Evolutionary conservation across 1,284 basidiomycete species (phyloP).

Genomic region (Cutaneotrichosporon sp.): DNA sequence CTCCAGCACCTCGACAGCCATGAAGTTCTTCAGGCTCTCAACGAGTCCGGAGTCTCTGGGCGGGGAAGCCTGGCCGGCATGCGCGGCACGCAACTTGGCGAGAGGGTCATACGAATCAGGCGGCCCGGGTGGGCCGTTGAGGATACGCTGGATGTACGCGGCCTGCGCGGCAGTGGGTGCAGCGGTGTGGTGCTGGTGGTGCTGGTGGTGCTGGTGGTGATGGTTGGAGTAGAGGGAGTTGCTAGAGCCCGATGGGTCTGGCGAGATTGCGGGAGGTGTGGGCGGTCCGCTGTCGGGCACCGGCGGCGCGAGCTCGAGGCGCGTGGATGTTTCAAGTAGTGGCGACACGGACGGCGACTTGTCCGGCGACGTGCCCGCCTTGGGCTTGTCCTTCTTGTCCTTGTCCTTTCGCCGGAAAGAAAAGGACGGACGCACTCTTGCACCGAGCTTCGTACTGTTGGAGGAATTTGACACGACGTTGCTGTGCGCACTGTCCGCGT

Average conservation of each 20-base stretch:
- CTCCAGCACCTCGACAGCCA: slow-evolving; percentile 82
- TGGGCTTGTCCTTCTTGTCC: background rate
- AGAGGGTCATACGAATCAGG: slow-evolving; percentile 37
- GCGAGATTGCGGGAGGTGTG: background rate
- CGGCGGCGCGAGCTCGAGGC: background rate
- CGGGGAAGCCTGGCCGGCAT: slow-evolving; percentile 17
- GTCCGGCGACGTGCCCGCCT: background rate
- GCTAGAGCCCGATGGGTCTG: background rate
- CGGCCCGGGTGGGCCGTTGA: slow-evolving; percentile 37
- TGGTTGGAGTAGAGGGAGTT: background rate
- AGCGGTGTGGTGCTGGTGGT: slow-evolving; percentile 27
- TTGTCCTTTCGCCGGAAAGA: slow-evolving; percentile 30
- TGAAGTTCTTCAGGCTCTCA: slow-evolving; percentile 76
- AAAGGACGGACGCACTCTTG: slow-evolving; percentile 23
- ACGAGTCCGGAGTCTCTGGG: slow-evolving; percentile 51
- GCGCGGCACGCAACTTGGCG: slow-evolving; percentile 42
- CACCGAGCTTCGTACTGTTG: slow-evolving; percentile 2
- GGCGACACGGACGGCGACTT: slow-evolving; percentile 4
- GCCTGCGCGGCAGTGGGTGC: slow-evolving; percentile 50
- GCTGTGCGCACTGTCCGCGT: slow-evolving; percentile 8
- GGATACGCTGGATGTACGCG: slow-evolving; percentile 53
- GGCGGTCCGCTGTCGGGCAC: slow-evolving; percentile 7
- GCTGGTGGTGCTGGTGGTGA: background rate
- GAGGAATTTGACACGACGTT: background rate
- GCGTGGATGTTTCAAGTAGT: background rate